These are phyloP conservation scores for Penicillium sp. DNA, from an alignment of 2,329 filamentous ascomycete genomes.

Conservation along the genomic window DNA sequence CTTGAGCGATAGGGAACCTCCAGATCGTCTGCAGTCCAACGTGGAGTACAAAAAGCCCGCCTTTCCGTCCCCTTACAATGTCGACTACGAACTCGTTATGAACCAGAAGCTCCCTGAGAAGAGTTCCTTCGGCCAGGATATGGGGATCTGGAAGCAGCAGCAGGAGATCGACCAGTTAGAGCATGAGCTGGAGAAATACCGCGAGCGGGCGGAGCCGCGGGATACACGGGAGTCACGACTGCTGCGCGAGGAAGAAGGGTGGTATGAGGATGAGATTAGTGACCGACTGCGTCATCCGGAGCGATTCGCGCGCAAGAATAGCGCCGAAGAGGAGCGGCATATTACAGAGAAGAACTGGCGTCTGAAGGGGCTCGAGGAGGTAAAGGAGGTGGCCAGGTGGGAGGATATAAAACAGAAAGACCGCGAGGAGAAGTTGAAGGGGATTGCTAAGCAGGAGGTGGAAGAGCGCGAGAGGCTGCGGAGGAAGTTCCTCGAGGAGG, in stretches of 20 bases:
- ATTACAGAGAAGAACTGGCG: constrained; percentile 21
- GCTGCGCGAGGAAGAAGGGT: constrained; percentile 42
- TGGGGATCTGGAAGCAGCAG: constrained; percentile 38
- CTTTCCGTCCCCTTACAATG: too few species aligned
- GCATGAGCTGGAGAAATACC: constrained; percentile 34
- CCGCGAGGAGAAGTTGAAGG: constrained; percentile 33
- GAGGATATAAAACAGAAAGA: constrained; percentile 37
- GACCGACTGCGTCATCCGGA: constrained; percentile 42
- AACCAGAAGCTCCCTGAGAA: too few species aligned
- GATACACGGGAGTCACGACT: constrained; percentile 32
- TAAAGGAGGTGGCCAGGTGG: constrained; percentile 34
- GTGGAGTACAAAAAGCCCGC: too few species aligned
- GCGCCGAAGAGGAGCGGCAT: constrained; percentile 27
- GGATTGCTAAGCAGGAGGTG: constrained; percentile 35
- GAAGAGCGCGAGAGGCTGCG: constrained; percentile 29
- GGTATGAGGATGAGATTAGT: constrained; percentile 44
- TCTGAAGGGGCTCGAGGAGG: constrained; percentile 28
- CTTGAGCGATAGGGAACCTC: too few species aligned
- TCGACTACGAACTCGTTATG: too few species aligned
- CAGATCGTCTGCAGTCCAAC: too few species aligned
- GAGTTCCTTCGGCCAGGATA: too few species aligned
- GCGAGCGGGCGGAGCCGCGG: too few species aligned
- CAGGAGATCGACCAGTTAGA: constrained; percentile 41
- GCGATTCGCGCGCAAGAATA: constrained; percentile 40
- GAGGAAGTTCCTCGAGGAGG: background rate